phyloP scores from a whole-genome alignment of 2,329 filamentous ascomycete species.

The Xylariaceae sp. region DNA sequence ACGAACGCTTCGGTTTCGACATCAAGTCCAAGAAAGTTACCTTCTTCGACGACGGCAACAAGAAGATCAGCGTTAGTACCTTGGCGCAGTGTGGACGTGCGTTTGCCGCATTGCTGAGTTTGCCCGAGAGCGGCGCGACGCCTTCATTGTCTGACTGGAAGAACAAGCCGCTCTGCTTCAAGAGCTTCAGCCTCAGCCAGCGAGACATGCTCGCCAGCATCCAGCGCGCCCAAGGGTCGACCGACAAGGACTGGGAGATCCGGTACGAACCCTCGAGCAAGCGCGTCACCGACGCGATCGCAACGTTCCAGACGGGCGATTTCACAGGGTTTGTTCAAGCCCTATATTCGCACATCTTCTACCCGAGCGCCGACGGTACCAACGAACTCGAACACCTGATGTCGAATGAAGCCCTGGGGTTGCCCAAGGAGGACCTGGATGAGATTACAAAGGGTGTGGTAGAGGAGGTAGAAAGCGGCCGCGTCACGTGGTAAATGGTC shows the following conservation, averaged over 20 bases:
- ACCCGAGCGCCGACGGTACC: too few relatives aligned
- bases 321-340: too few relatives aligned
- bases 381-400: too few relatives aligned
- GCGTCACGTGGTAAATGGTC: too few relatives aligned
- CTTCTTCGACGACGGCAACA: conserved; percentile 52
- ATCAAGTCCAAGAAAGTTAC: conserved; percentile 37
- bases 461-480: too few relatives aligned
- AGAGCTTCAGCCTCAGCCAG: conserved; percentile 55
- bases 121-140: conserved; percentile 39
- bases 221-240: conserved; percentile 52
- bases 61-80: conserved; percentile 52
- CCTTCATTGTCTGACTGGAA: conserved; percentile 40
- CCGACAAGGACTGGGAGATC: conserved; percentile 57
- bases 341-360: too few relatives aligned
- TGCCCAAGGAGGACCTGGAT: too few relatives aligned
- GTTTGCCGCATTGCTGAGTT: conserved; percentile 46
- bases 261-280: conserved; percentile 41
- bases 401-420: too few relatives aligned
- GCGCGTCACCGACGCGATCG: conserved; percentile 45
- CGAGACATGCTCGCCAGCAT: conserved; percentile 59
- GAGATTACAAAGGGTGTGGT: too few relatives aligned
- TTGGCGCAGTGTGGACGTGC: conserved; percentile 53
- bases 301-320: conserved; percentile 17
- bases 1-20: conserved; percentile 45
- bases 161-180: conserved; percentile 47